Conservation (phyloP, 352 stramenopile species). For the Phytophthora agathidicida region DNA sequence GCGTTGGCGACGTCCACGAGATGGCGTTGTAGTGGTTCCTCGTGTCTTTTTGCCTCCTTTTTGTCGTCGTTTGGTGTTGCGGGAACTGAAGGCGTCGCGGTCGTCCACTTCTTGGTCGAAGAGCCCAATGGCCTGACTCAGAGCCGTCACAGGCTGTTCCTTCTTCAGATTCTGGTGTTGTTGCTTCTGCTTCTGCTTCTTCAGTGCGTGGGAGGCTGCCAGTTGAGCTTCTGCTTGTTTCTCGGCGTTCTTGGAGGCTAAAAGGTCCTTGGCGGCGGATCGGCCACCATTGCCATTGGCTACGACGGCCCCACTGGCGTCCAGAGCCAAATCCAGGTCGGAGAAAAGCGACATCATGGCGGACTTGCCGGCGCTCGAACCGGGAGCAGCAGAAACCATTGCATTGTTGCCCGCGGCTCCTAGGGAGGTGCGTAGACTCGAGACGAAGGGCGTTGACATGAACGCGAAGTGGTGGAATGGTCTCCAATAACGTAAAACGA, state of each 20-base stretch:
- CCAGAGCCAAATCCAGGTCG: conserved; percentile 54
- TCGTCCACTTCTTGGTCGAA: conserved; percentile 64
- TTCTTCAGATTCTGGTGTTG: conserved; percentile 31
- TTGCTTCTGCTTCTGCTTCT: conserved; percentile 42
- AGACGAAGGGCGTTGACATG: conserved; percentile 49
- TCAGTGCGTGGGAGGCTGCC: conserved; percentile 28
- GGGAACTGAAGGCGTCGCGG: conserved; percentile 38
- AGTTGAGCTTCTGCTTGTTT: conserved; percentile 42
- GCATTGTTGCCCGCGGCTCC: conserved; percentile 3
- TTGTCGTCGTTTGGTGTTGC: conserved; percentile 51
- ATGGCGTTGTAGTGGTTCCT: conserved; percentile 26
- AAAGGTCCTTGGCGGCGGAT: conserved; percentile 56
- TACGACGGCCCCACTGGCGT: conserved; percentile 30
- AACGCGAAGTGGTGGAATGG: conserved; percentile 6
- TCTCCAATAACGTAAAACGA: neutral
- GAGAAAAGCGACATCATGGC: conserved; percentile 68
- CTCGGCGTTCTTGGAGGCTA: conserved; percentile 55
- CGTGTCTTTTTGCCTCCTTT: conserved; percentile 44
- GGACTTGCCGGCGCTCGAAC: conserved; percentile 15
- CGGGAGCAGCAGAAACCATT: neutral
- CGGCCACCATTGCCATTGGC: neutral
- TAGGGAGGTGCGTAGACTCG: conserved; percentile 45
- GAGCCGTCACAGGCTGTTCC: conserved; percentile 44
- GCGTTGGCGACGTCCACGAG: conserved; percentile 56
- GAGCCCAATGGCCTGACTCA: conserved; percentile 64